Percentiles rank a stretch among this genome's conserved stretches.
phyloP scores from a whole-genome alignment of 139 green algal genomes.

The Chlorella sorokiniana region DNA sequence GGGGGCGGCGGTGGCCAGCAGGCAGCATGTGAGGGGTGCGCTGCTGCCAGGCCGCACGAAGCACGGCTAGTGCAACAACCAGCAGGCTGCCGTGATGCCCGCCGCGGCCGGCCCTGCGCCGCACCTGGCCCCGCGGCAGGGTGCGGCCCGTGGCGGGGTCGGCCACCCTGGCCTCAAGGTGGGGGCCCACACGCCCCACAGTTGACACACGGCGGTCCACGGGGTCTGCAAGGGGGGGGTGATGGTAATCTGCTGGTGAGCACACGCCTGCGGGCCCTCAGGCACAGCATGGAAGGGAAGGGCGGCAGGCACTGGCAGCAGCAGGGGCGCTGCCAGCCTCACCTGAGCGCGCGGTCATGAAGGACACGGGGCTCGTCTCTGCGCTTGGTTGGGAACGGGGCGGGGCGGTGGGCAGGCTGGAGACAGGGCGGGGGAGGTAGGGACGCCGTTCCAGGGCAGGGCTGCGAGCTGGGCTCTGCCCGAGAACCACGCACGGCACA shows the following conservation, averaged over 20 bases:
- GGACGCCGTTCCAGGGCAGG: no score
- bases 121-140: slow-evolving; percentile 13
- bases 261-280: neutral
- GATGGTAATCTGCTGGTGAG: neutral
- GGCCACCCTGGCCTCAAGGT: slow-evolving; percentile 31
- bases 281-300: neutral
- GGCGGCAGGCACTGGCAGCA: neutral
- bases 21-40: neutral
- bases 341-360: slow-evolving; percentile 32
- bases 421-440: neutral
- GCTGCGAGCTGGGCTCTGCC: no score
- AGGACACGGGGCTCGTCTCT: slow-evolving; percentile 42
- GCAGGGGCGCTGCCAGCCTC: slow-evolving; percentile 13
- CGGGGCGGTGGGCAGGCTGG: neutral
- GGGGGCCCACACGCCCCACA: slow-evolving; percentile 37
- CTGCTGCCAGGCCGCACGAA: neutral
- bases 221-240: slow-evolving; percentile 12
- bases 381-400: slow-evolving; percentile 8
- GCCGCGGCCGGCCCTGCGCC: no score
- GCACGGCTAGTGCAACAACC: neutral
- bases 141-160: neutral
- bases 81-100: no score
- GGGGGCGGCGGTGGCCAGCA: neutral
- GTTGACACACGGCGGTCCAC: slow-evolving; percentile 34
- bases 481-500: no score